Evolutionary conservation across 768 basidiomycete species (phyloP).

Genomic region (Dacryopinax spathularia): DNA sequence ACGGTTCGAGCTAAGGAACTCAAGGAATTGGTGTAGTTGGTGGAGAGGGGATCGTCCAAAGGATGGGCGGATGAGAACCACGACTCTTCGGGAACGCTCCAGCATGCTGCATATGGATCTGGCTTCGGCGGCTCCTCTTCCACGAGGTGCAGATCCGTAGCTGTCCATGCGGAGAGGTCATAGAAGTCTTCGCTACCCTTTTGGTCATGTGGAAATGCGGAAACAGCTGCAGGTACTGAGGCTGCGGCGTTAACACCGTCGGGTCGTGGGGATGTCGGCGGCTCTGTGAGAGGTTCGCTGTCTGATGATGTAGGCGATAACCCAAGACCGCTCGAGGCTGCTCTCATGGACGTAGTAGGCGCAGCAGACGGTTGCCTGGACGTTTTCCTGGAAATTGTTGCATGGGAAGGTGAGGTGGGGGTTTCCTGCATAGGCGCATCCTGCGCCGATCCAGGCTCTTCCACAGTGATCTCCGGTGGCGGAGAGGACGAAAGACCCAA

Average conservation of each 20-base stretch:
- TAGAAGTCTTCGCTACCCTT: neutral
- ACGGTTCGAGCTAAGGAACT: neutral
- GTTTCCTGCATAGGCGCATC: neutral
- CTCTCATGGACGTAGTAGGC: neutral
- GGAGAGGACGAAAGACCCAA: neutral
- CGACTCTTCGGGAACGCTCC: neutral
- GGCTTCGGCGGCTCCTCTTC: neutral
- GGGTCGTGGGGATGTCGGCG: neutral
- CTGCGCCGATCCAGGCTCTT: neutral
- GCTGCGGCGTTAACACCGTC: neutral
- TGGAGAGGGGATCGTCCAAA: neutral
- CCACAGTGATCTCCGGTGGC: neutral
- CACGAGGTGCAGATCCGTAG: neutral
- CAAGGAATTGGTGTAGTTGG: neutral
- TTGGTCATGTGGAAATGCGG: neutral
- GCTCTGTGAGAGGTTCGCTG: neutral
- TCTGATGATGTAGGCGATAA: neutral
- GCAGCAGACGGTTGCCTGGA: neutral
- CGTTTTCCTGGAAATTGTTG: neutral
- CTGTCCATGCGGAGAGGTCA: neutral
- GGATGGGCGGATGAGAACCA: neutral
- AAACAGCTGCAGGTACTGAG: neutral
- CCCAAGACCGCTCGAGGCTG: neutral
- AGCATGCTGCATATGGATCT: neutral
- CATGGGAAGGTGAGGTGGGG: neutral